phyloP scores from a whole-genome alignment of 2,329 filamentous ascomycete genomes.

The Verticillium isaacii region DNA sequence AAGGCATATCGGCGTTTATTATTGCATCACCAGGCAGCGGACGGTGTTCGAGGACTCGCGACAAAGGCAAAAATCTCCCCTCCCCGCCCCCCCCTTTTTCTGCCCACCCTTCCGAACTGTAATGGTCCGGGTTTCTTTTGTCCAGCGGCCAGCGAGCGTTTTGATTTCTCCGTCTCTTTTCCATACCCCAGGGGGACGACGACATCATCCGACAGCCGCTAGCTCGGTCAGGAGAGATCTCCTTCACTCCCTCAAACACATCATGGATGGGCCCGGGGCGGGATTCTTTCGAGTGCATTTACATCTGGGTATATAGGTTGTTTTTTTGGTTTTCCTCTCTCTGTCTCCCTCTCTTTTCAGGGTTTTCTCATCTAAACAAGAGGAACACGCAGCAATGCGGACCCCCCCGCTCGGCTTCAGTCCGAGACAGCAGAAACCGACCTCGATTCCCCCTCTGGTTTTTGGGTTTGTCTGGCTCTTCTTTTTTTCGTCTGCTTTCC shows the following conservation, averaged over 20 bases:
- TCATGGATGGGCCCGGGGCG: constrained; percentile 51
- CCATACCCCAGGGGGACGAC: constrained; percentile 19
- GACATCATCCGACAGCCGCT: constrained; percentile 28
- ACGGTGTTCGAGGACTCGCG: constrained; percentile 32
- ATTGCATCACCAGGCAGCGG: constrained; percentile 33
- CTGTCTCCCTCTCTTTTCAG: constrained; percentile 20
- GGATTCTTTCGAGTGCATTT: constrained; percentile 48
- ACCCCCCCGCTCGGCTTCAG: constrained; percentile 37
- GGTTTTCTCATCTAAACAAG: constrained; percentile 40
- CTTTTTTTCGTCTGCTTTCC: constrained; percentile 21
- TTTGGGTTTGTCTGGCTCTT: constrained; percentile 1
- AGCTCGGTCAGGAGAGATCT: constrained; percentile 39
- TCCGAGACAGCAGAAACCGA: constrained; percentile 41
- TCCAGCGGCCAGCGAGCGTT: constrained; percentile 40
- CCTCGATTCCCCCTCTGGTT: constrained; percentile 36
- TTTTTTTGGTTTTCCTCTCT: constrained; percentile 25
- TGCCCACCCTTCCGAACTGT: neutral
- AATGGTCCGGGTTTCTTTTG: constrained; percentile 9
- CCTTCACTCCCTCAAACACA: constrained; percentile 37
- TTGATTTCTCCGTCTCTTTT: constrained; percentile 30
- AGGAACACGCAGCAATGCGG: constrained; percentile 63
- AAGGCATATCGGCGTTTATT: constrained; percentile 20
- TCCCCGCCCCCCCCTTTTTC: neutral
- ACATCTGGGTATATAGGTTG: constrained; percentile 45
- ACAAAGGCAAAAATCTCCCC: constrained; percentile 30